A percentile compares a stretch with the other conserved stretches of the same genome.
Evolutionary conservation across 345 rosid genomes (phyloP).

Genomic region (Hibiscus tridactylites): DNA sequence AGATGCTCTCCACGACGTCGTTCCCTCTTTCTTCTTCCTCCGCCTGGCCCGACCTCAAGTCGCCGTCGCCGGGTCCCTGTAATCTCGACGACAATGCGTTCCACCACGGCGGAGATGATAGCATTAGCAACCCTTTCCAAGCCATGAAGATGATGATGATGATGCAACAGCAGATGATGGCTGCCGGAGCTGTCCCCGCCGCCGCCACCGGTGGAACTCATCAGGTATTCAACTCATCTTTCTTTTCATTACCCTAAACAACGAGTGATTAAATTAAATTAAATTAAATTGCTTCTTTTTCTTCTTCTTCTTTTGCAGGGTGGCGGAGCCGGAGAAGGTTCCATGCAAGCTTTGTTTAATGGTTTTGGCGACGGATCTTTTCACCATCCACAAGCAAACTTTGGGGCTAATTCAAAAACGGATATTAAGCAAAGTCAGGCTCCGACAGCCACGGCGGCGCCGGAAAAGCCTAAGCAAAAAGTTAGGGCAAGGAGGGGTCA

Average conservation of each 20-base stretch:
- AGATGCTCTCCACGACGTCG: slow-evolving; percentile 61
- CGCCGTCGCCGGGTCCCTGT: slow-evolving; percentile 12
- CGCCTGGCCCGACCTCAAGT: slow-evolving; percentile 30
- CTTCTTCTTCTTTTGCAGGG: too few species aligned
- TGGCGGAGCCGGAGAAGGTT: slow-evolving; percentile 1
- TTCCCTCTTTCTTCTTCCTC: slow-evolving; percentile 46
- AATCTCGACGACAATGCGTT: slow-evolving; percentile 14
- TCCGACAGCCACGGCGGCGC: slow-evolving; percentile 36
- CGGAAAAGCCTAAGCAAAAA: slow-evolving; percentile 48
- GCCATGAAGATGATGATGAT: slow-evolving; percentile 39
- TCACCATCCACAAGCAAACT: slow-evolving; percentile 43
- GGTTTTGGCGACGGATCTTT: slow-evolving; percentile 57
- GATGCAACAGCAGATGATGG: slow-evolving; percentile 50
- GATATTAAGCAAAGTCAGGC: slow-evolving; percentile 34
- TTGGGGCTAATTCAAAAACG: slow-evolving; percentile 27
- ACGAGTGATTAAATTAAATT: too few species aligned
- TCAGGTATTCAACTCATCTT: too few species aligned
- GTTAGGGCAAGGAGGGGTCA: slow-evolving; percentile 98
- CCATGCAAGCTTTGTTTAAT: slow-evolving; percentile 42
- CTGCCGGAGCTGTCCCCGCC: slow-evolving; percentile 22
- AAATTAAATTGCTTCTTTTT: too few species aligned
- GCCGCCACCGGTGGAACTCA: background rate
- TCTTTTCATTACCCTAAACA: too few species aligned
- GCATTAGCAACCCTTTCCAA: background rate
- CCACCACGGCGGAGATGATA: slow-evolving; percentile 21